These are phyloP conservation scores for Raphanus hybrid DNA, from an alignment of 441 rosid species.

Conservation along the genomic window DNA sequence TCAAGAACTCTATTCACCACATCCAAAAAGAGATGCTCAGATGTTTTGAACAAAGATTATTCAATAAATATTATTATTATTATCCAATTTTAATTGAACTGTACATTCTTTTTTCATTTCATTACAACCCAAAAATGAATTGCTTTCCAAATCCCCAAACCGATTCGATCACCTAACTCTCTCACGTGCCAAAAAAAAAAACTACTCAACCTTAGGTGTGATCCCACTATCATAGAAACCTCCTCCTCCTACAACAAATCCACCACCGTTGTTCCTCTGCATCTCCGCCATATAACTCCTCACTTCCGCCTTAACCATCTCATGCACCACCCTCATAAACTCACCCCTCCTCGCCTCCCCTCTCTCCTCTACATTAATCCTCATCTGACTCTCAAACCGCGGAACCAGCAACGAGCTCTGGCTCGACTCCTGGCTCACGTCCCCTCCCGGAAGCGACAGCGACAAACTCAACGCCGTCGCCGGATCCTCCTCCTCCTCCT, in stretches of 20 bases:
- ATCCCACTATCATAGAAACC: slow-evolving; percentile 34
- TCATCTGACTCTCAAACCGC: slow-evolving; percentile 35
- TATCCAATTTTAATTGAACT: slow-evolving; percentile 20
- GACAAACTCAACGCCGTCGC: slow-evolving; percentile 38
- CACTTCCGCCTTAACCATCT: slow-evolving; percentile 40
- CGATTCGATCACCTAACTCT: slow-evolving; percentile 22
- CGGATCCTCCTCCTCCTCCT: slow-evolving; percentile 46
- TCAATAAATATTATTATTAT: slow-evolving; percentile 12
- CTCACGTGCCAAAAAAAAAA: neutral
- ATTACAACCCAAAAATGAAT: slow-evolving; percentile 35
- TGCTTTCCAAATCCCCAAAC: slow-evolving; percentile 23
- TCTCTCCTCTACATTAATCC: slow-evolving; percentile 24
- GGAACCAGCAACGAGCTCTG: slow-evolving; percentile 26
- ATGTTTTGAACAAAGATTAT: slow-evolving; percentile 6
- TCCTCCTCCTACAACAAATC: neutral
- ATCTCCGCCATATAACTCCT: slow-evolving; percentile 44
- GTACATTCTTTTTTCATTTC: slow-evolving; percentile 25
- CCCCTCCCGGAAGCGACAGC: slow-evolving; percentile 38
- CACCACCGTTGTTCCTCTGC: slow-evolving; percentile 25
- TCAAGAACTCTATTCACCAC: neutral
- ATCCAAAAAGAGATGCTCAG: neutral
- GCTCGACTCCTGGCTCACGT: slow-evolving; percentile 17
- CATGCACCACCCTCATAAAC: slow-evolving; percentile 42
- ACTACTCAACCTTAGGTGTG: slow-evolving; percentile 35
- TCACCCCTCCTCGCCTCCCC: slow-evolving; percentile 50